Evolutionary conservation across 225 moss, liverwort and hornwort species (phyloP), one percentile per base, ranked within the genome.

Genomic region (Neckera pumila): DNA sequence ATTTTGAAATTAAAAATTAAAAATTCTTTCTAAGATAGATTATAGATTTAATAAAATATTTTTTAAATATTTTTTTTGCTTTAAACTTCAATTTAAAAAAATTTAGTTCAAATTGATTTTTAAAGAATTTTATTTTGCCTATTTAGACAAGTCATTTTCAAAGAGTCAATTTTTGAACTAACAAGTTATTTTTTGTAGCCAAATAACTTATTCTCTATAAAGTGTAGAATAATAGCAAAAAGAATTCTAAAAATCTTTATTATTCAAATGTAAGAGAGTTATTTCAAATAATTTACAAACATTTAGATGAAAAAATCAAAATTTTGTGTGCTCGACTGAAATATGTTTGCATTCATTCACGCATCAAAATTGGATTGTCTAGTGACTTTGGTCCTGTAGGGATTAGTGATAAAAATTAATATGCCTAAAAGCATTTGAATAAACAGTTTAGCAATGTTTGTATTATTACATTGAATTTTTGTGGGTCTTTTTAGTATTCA

Each of bases 371-470:
- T 67, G 10, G 21, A 67, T 20, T 21, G 21, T n/a, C 21, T 11
- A 12, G 4, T 66, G 11, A n/a, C 20, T 21, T 4, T 12, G 2
- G 3, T 21, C 12, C 0, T 4, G 0, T 20, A 20, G 20, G 36
- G 11, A 11, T 36, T 21, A 2, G 21, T 67, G 21, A 12, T 1
- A 21, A 21, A n/a, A 0, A 2, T 67, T n/a, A 67, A 1, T n/a
- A 11, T 12, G 12, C 20, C 7, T 67, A n/a, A 21, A n/a, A n/a
- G n/a, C 7, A 2, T n/a, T 3, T 67, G 8, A 67, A 67, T 67
- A n/a, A 2, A 6, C 6, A 67, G 21, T 21, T 21, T 3, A n/a
- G 3, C 0, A 20, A 6, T 2, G 11, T 2, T 66, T 6, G 6
- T 2, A 12, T n/a, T 19, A n/a, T 21, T n/a, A 66, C 3, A 34